These are phyloP conservation scores for Silene noctiflora DNA, from an alignment of 179 eudicot genomes.

Conservation along the genomic window DNA sequence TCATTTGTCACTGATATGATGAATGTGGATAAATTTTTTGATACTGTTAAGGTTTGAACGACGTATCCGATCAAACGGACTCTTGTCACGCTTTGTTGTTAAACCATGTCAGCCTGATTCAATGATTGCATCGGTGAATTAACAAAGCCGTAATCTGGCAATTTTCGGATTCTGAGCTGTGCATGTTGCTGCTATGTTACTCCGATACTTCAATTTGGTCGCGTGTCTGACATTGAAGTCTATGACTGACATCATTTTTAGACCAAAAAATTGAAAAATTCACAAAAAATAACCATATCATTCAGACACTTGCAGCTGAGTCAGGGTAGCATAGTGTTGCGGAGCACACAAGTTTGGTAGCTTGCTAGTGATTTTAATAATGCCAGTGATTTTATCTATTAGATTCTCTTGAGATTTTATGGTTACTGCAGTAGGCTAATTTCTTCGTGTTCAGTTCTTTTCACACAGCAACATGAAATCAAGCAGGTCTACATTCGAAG, in stretches of 20 bases:
- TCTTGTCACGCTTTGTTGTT: background rate
- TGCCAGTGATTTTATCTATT: background rate
- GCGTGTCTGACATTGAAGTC: no score
- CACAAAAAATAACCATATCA: no score
- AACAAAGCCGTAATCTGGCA: background rate
- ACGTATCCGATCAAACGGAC: background rate
- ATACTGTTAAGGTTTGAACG: background rate
- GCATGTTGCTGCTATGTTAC: no score
- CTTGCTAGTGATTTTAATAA: background rate
- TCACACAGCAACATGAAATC: slow-evolving; percentile 61
- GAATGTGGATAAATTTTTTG: background rate
- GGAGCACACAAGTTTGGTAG: background rate
- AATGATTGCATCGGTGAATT: background rate
- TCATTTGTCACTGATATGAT: background rate
- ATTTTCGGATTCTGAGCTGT: no score
- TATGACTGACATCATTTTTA: no score
- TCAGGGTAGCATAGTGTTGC: background rate
- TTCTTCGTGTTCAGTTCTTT: slow-evolving; percentile 47
- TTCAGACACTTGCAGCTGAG: no score
- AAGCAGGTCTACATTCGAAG: slow-evolving; percentile 78
- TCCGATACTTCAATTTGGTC: no score
- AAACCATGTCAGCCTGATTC: background rate
- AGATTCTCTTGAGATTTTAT: background rate
- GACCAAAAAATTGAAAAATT: no score
- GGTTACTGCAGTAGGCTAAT: slow-evolving; percentile 10